Percentiles rank a stretch among this genome's conserved stretches.
Conservation (phyloP, 2,329 filamentous ascomycete species). For the Blastomyces emzantsi region DNA sequence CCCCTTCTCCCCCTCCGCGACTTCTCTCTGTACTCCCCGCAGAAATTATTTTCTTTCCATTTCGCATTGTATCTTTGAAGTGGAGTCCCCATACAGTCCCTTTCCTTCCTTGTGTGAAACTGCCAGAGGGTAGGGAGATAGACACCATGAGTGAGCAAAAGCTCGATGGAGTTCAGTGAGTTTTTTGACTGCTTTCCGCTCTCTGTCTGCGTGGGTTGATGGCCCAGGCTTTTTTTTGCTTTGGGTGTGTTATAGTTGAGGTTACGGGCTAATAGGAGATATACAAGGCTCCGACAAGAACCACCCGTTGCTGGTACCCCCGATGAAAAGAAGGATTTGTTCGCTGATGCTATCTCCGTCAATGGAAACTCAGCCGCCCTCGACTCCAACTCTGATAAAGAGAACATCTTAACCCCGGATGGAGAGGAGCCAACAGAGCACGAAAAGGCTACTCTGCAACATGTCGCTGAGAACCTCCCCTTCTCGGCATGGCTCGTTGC, state of each 20-base stretch:
- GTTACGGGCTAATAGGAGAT: background rate
- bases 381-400: slow-evolving; percentile 9
- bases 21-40: background rate
- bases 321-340: slow-evolving; percentile 8
- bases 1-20: no score
- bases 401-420: slow-evolving; percentile 30
- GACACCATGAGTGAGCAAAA: slow-evolving; percentile 1
- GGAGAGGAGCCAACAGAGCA: slow-evolving; percentile 46
- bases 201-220: background rate
- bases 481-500: slow-evolving; percentile 49
- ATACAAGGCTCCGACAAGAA: slow-evolving; percentile 7
- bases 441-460: slow-evolving; percentile 44
- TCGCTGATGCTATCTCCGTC: background rate
- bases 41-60: background rate
- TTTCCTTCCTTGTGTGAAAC: background rate
- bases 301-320: background rate
- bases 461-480: slow-evolving; percentile 48
- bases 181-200: background rate
- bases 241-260: background rate
- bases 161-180: background rate
- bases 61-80: background rate
- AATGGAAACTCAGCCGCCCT: background rate
- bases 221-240: background rate
- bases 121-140: background rate
- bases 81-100: background rate